Evolutionary conservation across 495 filamentous ascomycete species (phyloP).

Genomic region (Oidiodendron maius): DNA sequence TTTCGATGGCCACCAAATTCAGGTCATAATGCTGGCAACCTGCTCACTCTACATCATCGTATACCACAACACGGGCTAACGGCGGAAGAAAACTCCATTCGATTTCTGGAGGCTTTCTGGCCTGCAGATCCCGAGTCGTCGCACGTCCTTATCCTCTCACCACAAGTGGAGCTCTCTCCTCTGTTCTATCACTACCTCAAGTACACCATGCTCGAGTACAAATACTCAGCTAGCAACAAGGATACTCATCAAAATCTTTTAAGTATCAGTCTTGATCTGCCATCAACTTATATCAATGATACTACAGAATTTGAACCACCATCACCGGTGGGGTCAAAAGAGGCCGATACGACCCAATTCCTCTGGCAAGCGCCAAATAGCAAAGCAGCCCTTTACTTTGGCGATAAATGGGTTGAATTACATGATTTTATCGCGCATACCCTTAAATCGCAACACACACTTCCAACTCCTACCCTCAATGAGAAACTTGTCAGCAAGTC

Average conservation of each 20-base stretch:
- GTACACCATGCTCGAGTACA: constrained; percentile 67
- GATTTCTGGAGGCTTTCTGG: constrained; percentile 77
- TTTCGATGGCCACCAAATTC: constrained; percentile 59
- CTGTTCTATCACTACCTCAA: constrained; percentile 78
- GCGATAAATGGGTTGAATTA: constrained; percentile 76
- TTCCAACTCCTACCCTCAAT: constrained; percentile 25
- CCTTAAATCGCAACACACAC: constrained; percentile 35
- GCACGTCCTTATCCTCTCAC: constrained; percentile 72
- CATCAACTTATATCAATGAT: constrained; percentile 52
- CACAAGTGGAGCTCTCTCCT: constrained; percentile 67
- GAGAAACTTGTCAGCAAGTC: constrained; percentile 49
- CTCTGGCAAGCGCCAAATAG: constrained; percentile 78
- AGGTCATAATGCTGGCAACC: constrained; percentile 16
- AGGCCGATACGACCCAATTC: constrained; percentile 43
- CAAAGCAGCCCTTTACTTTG: constrained; percentile 74
- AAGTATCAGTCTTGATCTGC: constrained; percentile 72
- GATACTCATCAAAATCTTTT: constrained; percentile 46
- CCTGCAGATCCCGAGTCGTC: constrained; percentile 53
- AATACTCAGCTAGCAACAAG: constrained; percentile 51
- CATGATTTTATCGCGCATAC: constrained; percentile 64
- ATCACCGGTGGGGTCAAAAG: constrained; percentile 6
- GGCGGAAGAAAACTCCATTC: constrained; percentile 58
- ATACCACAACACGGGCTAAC: constrained; percentile 49
- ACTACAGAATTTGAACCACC: constrained; percentile 48
- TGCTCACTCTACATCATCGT: constrained; percentile 66